These are phyloP conservation scores for Linanthus parryae DNA, from an alignment of 148 eudicot genomes.

Conservation along the genomic window DNA sequence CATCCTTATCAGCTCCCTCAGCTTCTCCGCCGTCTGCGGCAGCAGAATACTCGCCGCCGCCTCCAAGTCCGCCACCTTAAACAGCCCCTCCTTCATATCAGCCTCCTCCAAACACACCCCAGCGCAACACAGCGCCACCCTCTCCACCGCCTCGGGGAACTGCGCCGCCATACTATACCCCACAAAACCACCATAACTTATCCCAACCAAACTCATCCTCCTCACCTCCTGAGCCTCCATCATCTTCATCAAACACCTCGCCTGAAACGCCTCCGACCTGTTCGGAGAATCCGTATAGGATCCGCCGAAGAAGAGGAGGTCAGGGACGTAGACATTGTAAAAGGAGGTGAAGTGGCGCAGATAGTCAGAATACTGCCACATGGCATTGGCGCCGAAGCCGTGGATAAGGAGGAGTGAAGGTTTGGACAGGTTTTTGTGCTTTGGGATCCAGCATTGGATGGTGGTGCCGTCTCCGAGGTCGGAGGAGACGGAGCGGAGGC, in stretches of 20 bases:
- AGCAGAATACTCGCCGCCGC: slow-evolving; percentile 57
- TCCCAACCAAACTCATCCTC: slow-evolving; percentile 60
- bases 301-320: slow-evolving; percentile 75
- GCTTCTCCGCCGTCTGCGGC: slow-evolving; percentile 72
- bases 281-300: slow-evolving; percentile 48
- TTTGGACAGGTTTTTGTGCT: slow-evolving; percentile 27
- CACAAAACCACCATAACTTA: slow-evolving; percentile 93
- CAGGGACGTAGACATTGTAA: slow-evolving; percentile 81
- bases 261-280: slow-evolving; percentile 70
- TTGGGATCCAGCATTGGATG: slow-evolving; percentile 88
- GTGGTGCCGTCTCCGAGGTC: slow-evolving; percentile 44
- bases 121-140: slow-evolving; percentile 63
- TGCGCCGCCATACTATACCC: slow-evolving; percentile 73
- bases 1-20: slow-evolving; percentile 60
- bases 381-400: slow-evolving; percentile 91
- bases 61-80: slow-evolving; percentile 55
- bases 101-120: slow-evolving; percentile 87
- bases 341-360: slow-evolving; percentile 46
- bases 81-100: slow-evolving; percentile 66
- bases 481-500: slow-evolving; percentile 47
- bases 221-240: slow-evolving; percentile 50
- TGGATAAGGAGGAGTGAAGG: slow-evolving; percentile 69
- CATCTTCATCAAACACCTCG: slow-evolving; percentile 56
- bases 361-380: slow-evolving; percentile 74
- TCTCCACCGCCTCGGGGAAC: slow-evolving; percentile 72